Conservation (phyloP, 208 protist species). For the Crithidia thermophila region DNA sequence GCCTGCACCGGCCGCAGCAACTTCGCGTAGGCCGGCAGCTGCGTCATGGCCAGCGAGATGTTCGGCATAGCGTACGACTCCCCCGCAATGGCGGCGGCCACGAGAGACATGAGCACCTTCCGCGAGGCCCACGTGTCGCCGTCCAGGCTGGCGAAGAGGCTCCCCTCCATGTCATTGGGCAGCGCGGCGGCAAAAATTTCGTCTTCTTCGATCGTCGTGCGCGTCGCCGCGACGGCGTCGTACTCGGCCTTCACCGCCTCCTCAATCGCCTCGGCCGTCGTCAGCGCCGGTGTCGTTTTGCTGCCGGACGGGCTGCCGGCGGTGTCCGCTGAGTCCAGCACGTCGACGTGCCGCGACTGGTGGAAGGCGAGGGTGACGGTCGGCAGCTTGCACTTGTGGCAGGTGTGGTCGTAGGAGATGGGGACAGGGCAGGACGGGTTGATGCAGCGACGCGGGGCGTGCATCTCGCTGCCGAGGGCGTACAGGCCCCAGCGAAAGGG, state of each 20-base stretch:
- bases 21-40: conserved; percentile 32
- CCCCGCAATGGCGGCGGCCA: conserved; percentile 28
- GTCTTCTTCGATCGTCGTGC: conserved; percentile 28
- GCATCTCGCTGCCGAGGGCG: conserved; percentile 32
- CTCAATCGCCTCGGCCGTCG: conserved; percentile 5
- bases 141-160: conserved; percentile 23
- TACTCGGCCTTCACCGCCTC: conserved; percentile 22
- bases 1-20: conserved; percentile 30
- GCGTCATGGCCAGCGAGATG: conserved; percentile 41
- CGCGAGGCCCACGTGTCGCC: conserved; percentile 23
- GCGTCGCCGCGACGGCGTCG: conserved; percentile 17
- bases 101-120: conserved; percentile 33
- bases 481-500: conserved; percentile 43
- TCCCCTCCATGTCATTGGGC: conserved; percentile 23
- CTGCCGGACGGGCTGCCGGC: background rate
- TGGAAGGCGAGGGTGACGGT: conserved; percentile 34
- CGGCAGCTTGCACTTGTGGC: conserved; percentile 32
- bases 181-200: conserved; percentile 28
- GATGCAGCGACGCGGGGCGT: conserved; percentile 42
- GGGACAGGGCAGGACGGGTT: conserved; percentile 36
- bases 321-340: background rate
- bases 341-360: conserved; percentile 20
- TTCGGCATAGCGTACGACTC: conserved; percentile 34
- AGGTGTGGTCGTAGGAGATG: conserved; percentile 27
- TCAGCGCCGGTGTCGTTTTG: background rate